phyloP scores from a whole-genome alignment of 1,139 yeast genomes.

The Taiozyma onychis region DNA sequence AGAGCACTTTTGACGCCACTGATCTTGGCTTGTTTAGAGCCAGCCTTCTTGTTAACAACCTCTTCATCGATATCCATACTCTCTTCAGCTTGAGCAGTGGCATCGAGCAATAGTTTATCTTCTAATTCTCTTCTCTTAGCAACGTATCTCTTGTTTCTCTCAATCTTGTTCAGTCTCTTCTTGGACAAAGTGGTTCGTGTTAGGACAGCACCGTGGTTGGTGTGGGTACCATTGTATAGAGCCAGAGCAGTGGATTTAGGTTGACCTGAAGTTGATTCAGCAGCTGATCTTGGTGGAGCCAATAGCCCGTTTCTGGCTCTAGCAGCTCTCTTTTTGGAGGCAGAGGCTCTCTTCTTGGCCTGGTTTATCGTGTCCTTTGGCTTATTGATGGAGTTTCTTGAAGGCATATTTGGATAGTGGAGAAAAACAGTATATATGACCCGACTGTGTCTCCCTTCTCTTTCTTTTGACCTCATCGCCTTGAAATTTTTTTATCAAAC shows the following conservation, averaged over 20 bases:
- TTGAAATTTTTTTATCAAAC: neutral
- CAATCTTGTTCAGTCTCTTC: slow-evolving; percentile 77
- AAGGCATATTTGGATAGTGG: slow-evolving; percentile 48
- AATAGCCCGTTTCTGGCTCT: slow-evolving; percentile 40
- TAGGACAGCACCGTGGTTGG: slow-evolving; percentile 34
- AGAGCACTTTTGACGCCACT: slow-evolving; percentile 58
- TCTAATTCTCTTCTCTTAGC: slow-evolving; percentile 40
- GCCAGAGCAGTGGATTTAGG: slow-evolving; percentile 60
- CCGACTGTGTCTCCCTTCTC: neutral
- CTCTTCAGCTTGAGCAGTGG: slow-evolving; percentile 39
- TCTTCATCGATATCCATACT: slow-evolving; percentile 47
- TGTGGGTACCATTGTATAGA: slow-evolving; percentile 42
- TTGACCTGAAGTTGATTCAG: slow-evolving; percentile 39
- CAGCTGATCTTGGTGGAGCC: slow-evolving; percentile 39
- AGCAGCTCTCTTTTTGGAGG: slow-evolving; percentile 52
- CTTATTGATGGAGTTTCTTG: slow-evolving; percentile 73
- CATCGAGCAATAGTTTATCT: slow-evolving; percentile 40
- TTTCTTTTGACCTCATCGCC: neutral
- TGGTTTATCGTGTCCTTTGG: slow-evolving; percentile 61
- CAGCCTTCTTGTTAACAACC: slow-evolving; percentile 23
- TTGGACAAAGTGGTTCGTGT: slow-evolving; percentile 65
- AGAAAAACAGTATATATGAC: no score
- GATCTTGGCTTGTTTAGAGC: slow-evolving; percentile 27
- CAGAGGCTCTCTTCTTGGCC: slow-evolving; percentile 46
- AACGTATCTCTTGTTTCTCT: slow-evolving; percentile 69